phyloP scores from a whole-genome alignment of 2,329 filamentous ascomycete genomes.

The Neospermospora avenae region DNA sequence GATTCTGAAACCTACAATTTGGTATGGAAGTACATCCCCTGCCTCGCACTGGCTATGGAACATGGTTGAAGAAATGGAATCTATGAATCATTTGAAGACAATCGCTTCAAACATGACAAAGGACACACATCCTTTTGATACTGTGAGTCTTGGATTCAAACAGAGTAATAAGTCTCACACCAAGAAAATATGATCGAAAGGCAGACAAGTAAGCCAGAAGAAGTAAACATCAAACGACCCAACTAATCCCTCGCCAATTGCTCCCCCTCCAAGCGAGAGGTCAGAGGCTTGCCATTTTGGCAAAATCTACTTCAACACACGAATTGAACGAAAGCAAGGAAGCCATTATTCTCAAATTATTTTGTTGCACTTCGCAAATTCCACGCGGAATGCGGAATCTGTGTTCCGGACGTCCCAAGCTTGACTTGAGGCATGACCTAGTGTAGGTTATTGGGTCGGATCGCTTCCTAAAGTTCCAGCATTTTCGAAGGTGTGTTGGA shows the following conservation, averaged over 20 bases:
- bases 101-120: no score
- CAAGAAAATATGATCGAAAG: background rate
- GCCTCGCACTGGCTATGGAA: no score
- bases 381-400: background rate
- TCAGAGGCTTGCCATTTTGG: background rate
- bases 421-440: background rate
- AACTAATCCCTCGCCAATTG: background rate
- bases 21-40: no score
- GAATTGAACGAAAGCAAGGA: background rate
- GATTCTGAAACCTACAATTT: no score
- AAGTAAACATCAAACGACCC: background rate
- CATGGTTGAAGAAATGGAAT: no score
- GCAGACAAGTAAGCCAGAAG: background rate
- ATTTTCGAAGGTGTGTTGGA: background rate
- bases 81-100: no score
- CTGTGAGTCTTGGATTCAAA: background rate
- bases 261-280: background rate
- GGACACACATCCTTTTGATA: no score
- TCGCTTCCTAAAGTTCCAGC: background rate
- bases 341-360: background rate
- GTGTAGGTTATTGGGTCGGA: background rate
- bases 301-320: background rate
- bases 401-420: background rate
- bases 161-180: background rate
- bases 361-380: constrained; percentile 10